Evolutionary conservation across 768 basidiomycete genomes (phyloP).

Genomic region (Heimioporus sp.): DNA sequence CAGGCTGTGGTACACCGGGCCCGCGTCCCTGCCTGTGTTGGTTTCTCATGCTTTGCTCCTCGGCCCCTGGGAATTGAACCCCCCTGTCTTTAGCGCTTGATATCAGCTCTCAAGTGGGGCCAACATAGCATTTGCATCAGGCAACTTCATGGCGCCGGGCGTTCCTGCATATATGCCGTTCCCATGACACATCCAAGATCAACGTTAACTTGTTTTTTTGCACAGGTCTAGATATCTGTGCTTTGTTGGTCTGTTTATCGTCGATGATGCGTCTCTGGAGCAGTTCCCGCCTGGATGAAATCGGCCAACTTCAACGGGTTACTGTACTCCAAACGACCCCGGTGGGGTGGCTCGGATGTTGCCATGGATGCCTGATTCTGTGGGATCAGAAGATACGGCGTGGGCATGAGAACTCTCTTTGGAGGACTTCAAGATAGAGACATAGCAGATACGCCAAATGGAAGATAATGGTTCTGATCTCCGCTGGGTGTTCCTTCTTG

Average conservation of each 20-base stretch:
- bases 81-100: slow-evolving; percentile 56
- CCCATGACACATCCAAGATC: slow-evolving; percentile 58
- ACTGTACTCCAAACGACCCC: slow-evolving; percentile 66
- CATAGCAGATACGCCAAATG: no score
- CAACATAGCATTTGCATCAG: slow-evolving; percentile 50
- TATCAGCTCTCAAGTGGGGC: slow-evolving; percentile 47
- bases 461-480: no score
- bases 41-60: slow-evolving; percentile 70
- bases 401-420: slow-evolving; percentile 63
- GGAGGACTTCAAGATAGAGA: slow-evolving; percentile 33
- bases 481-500: background rate
- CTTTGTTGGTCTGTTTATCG: slow-evolving; percentile 50
- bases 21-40: slow-evolving; percentile 68
- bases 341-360: slow-evolving; percentile 62
- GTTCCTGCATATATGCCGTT: slow-evolving; percentile 60
- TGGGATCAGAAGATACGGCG: slow-evolving; percentile 60
- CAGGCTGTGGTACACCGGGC: slow-evolving; percentile 38
- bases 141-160: slow-evolving; percentile 70
- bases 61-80: slow-evolving; percentile 66
- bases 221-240: slow-evolving; percentile 46
- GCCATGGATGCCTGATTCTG: slow-evolving; percentile 53
- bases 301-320: slow-evolving; percentile 51
- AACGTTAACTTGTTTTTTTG: slow-evolving; percentile 54
- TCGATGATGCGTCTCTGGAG: slow-evolving; percentile 21
- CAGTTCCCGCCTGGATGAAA: slow-evolving; percentile 67